phyloP scores from a whole-genome alignment of 1,139 yeast species.

The Pichia sp. region DNA sequence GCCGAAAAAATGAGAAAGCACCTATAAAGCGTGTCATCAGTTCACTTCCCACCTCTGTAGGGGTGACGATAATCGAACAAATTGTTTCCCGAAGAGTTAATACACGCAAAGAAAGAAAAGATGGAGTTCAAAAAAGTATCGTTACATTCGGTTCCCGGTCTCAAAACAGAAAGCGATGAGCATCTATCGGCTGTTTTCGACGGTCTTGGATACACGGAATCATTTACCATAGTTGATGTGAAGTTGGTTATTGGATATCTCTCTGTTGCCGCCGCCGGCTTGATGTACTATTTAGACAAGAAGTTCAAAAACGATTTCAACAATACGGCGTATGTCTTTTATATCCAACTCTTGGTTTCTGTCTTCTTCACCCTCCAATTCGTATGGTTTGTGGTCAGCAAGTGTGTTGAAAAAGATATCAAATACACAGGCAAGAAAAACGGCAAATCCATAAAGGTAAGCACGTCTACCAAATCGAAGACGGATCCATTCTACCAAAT shows the following conservation, averaged over 20 bases:
- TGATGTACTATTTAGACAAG: slow-evolving; percentile 64
- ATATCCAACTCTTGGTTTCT: slow-evolving; percentile 39
- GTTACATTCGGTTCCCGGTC: slow-evolving; percentile 39
- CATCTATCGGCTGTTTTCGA: slow-evolving; percentile 43
- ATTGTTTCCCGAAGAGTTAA: no score
- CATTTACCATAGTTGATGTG: slow-evolving; percentile 52
- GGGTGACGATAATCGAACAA: no score
- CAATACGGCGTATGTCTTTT: slow-evolving; percentile 35
- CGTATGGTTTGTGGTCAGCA: slow-evolving; percentile 45
- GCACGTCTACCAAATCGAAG: slow-evolving; percentile 33
- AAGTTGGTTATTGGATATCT: slow-evolving; percentile 66
- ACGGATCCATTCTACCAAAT: slow-evolving; percentile 44
- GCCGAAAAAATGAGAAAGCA: neutral
- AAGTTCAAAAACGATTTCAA: slow-evolving; percentile 41
- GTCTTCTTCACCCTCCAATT: slow-evolving; percentile 49
- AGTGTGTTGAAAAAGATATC: slow-evolving; percentile 49
- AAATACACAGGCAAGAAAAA: slow-evolving; percentile 54
- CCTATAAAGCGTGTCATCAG: neutral
- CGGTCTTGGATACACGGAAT: slow-evolving; percentile 59
- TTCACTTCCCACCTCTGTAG: neutral
- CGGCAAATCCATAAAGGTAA: slow-evolving; percentile 37
- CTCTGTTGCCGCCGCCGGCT: slow-evolving; percentile 63
- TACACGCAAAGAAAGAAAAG: neutral
- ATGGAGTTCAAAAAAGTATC: slow-evolving; percentile 27
- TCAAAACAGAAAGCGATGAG: slow-evolving; percentile 50